These are phyloP conservation scores for Collybia nuda DNA, from an alignment of 768 basidiomycete species.

Conservation along the genomic window DNA sequence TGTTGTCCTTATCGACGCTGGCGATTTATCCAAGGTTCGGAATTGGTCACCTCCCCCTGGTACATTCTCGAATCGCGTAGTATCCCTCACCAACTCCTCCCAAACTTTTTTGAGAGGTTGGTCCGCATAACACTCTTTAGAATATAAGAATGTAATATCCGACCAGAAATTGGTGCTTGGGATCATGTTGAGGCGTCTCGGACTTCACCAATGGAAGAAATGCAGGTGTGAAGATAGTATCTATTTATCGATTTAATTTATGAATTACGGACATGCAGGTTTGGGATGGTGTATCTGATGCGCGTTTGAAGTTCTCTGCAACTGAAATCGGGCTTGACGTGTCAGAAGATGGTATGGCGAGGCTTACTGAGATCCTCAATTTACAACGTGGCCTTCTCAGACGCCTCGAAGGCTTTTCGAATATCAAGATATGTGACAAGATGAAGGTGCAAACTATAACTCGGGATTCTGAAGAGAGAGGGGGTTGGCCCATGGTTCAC, in stretches of 20 bases:
- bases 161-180: conserved; percentile 84
- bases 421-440: conserved; percentile 67
- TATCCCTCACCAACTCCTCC: conserved; percentile 80
- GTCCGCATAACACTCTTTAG: not conserved
- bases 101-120: conserved; percentile 65
- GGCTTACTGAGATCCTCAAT: conserved; percentile 90
- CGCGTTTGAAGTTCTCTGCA: conserved; percentile 71
- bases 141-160: not conserved
- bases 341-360: conserved; percentile 59
- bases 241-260: not conserved
- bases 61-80: conserved; percentile 80
- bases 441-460: conserved; percentile 74
- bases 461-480: conserved; percentile 47
- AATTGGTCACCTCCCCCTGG: conserved; percentile 60
- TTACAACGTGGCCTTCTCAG: conserved; percentile 82
- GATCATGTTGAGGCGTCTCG: conserved; percentile 63
- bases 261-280: conserved; percentile 43
- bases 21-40: conserved; percentile 66
- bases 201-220: conserved; percentile 75
- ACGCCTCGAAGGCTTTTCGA: conserved; percentile 50
- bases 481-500: conserved; percentile 78
- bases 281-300: conserved; percentile 89
- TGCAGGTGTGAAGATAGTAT: conserved; percentile 60
- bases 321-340: conserved; percentile 39
- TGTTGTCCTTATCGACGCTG: conserved; percentile 80